These are phyloP conservation scores for Mortierella sp. DNA, from an alignment of 371 early-diverging fungal genomes.

Conservation along the genomic window DNA sequence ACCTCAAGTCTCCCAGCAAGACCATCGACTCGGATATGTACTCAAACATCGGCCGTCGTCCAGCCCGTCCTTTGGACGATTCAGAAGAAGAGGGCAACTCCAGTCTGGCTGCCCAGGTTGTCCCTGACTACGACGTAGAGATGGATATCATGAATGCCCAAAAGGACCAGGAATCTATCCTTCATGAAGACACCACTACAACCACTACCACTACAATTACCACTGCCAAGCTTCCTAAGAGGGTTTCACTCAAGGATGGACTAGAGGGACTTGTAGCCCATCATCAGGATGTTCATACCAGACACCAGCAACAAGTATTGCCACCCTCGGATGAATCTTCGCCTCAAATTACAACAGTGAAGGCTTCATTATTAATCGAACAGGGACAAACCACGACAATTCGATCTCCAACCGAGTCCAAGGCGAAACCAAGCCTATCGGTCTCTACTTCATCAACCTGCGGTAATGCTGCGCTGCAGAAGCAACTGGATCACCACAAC, in stretches of 20 bases:
- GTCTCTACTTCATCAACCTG: not conserved
- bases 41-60: constrained; percentile 6
- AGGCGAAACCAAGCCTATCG: constrained; percentile 5
- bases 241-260: constrained; percentile 2
- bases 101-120: not conserved
- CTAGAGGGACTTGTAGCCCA: constrained; percentile 20
- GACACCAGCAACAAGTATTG: constrained; percentile 7
- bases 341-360: not conserved
- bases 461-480: constrained; percentile 2
- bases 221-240: constrained; percentile 18
- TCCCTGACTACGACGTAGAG: not conserved
- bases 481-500: not conserved
- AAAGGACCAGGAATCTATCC: not conserved
- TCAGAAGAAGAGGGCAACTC: constrained; percentile 20
- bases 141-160: not conserved
- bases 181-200: constrained; percentile 21
- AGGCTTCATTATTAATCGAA: not conserved
- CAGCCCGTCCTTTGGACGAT: constrained; percentile 22
- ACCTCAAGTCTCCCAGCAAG: not conserved
- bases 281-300: constrained; percentile 29
- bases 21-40: constrained; percentile 27
- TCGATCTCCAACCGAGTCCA: constrained; percentile 27
- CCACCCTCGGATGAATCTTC: not conserved
- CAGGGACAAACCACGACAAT: constrained; percentile 1
- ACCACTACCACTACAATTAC: constrained; percentile 30